A percentile compares a stretch with the other conserved stretches of the same genome.
Evolutionary conservation across 192 early-diverging fungal species (phyloP).

Genomic region (Radiomyces spectabilis): DNA sequence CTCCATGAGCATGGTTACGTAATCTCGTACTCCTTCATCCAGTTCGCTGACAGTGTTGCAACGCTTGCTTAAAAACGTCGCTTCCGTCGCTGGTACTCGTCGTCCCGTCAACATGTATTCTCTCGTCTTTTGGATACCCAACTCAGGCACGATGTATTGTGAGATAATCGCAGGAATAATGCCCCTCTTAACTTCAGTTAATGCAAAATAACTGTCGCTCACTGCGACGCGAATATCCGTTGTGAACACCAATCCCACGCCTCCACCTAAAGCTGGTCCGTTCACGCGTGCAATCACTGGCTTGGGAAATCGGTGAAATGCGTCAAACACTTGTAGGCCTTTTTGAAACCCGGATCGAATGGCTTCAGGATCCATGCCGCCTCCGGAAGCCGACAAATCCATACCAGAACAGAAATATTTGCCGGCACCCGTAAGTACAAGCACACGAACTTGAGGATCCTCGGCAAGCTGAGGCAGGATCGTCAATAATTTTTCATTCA

Average conservation of each 20-base stretch:
- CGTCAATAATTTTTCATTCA: constrained; percentile 34
- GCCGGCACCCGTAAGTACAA: constrained; percentile 52
- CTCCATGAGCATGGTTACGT: constrained; percentile 30
- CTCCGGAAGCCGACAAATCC: constrained; percentile 34
- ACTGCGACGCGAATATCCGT: constrained; percentile 47
- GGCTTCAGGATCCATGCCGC: neutral
- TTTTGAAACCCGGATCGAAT: constrained; percentile 18
- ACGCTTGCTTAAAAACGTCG: constrained; percentile 26
- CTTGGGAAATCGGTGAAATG: constrained; percentile 36
- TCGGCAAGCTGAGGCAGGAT: constrained; percentile 32
- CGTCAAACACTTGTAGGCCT: constrained; percentile 33
- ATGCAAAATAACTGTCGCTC: constrained; percentile 35
- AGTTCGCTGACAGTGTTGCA: constrained; percentile 26
- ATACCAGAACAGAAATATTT: constrained; percentile 63
- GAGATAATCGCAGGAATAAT: constrained; percentile 61
- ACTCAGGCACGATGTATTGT: constrained; percentile 49
- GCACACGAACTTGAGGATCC: constrained; percentile 39
- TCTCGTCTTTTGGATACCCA: constrained; percentile 39
- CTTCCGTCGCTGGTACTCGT: constrained; percentile 35
- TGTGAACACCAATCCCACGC: constrained; percentile 47
- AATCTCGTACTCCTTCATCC: constrained; percentile 35
- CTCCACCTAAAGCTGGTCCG: constrained; percentile 59
- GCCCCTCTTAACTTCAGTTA: constrained; percentile 54
- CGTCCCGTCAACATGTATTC: constrained; percentile 52
- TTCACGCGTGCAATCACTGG: constrained; percentile 49